Conservation (phyloP, 1,284 basidiomycete genomes). For the Trichosporon coremiiforme region DNA sequence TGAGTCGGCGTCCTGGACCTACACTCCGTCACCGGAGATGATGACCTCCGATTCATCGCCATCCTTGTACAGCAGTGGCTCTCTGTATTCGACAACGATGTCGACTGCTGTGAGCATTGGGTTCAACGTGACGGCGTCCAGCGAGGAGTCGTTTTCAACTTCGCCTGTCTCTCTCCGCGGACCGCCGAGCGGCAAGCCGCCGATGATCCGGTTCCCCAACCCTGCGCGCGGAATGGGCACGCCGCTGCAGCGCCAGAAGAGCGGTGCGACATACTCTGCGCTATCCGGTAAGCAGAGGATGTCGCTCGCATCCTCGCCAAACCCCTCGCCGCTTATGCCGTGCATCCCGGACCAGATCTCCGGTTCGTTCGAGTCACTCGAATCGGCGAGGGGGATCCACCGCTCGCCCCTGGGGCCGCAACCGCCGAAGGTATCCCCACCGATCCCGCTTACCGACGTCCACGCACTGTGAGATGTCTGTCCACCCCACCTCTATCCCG, state of each 20-base stretch:
- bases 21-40: constrained; percentile 2
- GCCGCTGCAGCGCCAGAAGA: neutral
- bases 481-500: neutral
- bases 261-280: neutral
- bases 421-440: constrained; percentile 6
- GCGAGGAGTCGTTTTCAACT: constrained; percentile 6
- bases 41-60: constrained; percentile 8
- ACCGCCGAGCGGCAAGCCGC: neutral
- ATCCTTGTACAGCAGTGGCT: neutral
- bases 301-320: neutral
- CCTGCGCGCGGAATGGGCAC: neutral
- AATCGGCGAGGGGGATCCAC: neutral
- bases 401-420: neutral
- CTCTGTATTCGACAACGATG: neutral
- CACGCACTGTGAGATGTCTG: neutral
- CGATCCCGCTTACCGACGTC: constrained; percentile 3
- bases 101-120: neutral
- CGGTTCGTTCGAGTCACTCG: neutral
- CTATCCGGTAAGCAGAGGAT: neutral
- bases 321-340: neutral
- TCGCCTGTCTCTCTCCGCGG: neutral
- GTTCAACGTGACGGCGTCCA: neutral
- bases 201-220: constrained; percentile 5
- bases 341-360: neutral
- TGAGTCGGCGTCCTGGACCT: neutral